Base-by-base conservation (phyloP, 2,329 filamentous ascomycete genomes). In the Diaporthe australafricana region DNA sequence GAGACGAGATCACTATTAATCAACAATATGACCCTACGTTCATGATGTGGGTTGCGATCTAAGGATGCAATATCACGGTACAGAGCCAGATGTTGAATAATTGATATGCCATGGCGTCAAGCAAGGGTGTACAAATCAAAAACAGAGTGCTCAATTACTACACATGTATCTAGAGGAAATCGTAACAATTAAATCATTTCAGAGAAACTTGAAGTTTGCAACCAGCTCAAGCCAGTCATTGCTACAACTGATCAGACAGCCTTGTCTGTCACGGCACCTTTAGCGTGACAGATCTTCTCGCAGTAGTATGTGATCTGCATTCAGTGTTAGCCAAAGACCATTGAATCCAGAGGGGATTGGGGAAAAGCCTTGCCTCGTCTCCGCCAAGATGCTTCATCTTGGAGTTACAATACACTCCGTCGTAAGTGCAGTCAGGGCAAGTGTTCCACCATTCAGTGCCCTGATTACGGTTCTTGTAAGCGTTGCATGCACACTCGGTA, bases 391-490 rank as follows among this genome's bases (percentile, higher is more conserved):
- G 56, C 56, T 60, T 60, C 38, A 45, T 30, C 5, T 60, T 60
- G 3, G 56, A 60, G 25, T 60, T 60, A 22, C 56, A 60, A 12
- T 60, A 60, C 14, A 30, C 25, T n/a, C 56, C 56, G n/a, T 60
- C 56, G 16, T 60, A 60, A 12, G 56, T 60, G 56, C 56, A 60
- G 25, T 60, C 56, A 3, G 35, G 56, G 22, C 56, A 60, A 9
- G 56, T 60, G 25, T 60, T 60, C 56, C 56, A 60, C 56, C 56
- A 60, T 4, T 60, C 56, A 27, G 56, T 60, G 38, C 56, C 56
- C 20, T 45, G 14, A 7, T 60, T 60, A n/a, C 56, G 56, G 38
- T 60, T 60, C 38, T 60, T 60, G 22, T 60, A 60, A 5, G 56
- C 56, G 9, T 27, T 30, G 22, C 56, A 60, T n/a, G 56, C 56